These are phyloP conservation scores for Lachnellula suecica DNA, from an alignment of 2,329 filamentous ascomycete species.

Conservation along the genomic window DNA sequence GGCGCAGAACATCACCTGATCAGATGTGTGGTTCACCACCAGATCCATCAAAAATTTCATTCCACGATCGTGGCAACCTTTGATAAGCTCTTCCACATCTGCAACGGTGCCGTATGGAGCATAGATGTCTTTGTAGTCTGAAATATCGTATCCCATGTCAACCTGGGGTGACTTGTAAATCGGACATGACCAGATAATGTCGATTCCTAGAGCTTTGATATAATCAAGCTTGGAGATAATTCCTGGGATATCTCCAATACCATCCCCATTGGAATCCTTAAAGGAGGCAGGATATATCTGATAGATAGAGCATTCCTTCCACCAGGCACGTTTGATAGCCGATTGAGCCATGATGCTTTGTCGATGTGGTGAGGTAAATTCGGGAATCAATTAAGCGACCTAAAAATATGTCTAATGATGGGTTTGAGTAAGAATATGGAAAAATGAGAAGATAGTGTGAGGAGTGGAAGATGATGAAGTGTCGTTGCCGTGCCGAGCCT, in stretches of 20 bases:
- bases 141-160: conserved; percentile 75
- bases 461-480: neutral
- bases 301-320: conserved; percentile 45
- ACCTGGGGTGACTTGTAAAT: conserved; percentile 64
- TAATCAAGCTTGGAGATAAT: conserved; percentile 63
- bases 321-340: conserved; percentile 30
- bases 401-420: no score
- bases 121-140: conserved; percentile 66
- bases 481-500: neutral
- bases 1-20: conserved; percentile 19
- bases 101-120: conserved; percentile 64
- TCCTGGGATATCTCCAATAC: conserved; percentile 62
- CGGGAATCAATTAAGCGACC: no score
- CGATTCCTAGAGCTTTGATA: conserved; percentile 57
- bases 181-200: conserved; percentile 68
- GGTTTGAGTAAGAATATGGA: no score
- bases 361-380: no score
- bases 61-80: conserved; percentile 54
- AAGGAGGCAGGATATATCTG: conserved; percentile 61
- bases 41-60: conserved; percentile 72
- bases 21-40: conserved; percentile 68
- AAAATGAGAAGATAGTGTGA: no score
- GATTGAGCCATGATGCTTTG: neutral
- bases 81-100: conserved; percentile 65
- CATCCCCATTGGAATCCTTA: conserved; percentile 56